Conservation (phyloP, 2,329 filamentous ascomycete species). For the Talaromyces sp. region DNA sequence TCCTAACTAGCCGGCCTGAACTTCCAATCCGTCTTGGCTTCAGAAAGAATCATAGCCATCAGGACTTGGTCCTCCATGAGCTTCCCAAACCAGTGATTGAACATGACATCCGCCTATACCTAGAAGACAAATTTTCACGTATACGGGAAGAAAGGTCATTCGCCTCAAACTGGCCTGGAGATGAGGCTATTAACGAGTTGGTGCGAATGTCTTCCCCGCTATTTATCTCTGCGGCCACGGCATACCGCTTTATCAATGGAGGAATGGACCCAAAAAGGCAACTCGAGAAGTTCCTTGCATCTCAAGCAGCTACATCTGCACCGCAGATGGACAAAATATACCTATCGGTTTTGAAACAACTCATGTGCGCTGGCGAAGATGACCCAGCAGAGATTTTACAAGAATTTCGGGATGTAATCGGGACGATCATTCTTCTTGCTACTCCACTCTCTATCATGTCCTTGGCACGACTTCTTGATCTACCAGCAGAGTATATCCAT, state of each 20-base stretch:
- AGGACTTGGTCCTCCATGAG: slow-evolving; percentile 18
- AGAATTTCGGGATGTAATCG: slow-evolving; percentile 22
- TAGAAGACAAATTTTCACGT: slow-evolving; percentile 18
- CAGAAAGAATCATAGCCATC: not conserved
- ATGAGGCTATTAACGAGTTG: slow-evolving; percentile 21
- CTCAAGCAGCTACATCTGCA: slow-evolving; percentile 12
- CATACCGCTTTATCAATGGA: slow-evolving; percentile 24
- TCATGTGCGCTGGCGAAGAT: slow-evolving; percentile 13
- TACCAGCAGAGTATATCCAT: slow-evolving; percentile 11
- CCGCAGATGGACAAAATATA: slow-evolving; percentile 26
- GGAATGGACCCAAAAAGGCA: slow-evolving; percentile 14
- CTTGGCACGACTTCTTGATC: slow-evolving; percentile 16
- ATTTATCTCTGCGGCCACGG: slow-evolving; percentile 16
- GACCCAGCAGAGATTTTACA: slow-evolving; percentile 14
- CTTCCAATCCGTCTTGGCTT: slow-evolving; percentile 21
- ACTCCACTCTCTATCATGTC: slow-evolving; percentile 19
- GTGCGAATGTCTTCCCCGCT: slow-evolving; percentile 23
- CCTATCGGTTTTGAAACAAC: slow-evolving; percentile 21
- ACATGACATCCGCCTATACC: slow-evolving; percentile 24
- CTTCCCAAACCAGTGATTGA: slow-evolving; percentile 20
- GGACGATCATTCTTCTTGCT: slow-evolving; percentile 20
- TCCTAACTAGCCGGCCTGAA: slow-evolving; percentile 29
- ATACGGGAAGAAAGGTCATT: slow-evolving; percentile 10
- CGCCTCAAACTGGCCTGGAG: slow-evolving; percentile 22
- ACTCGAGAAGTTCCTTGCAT: slow-evolving; percentile 15